Evolutionary conservation across 495 filamentous ascomycete species (phyloP), one percentile per base, ranked within the genome.

Genomic region (Parmelia sp.): DNA sequence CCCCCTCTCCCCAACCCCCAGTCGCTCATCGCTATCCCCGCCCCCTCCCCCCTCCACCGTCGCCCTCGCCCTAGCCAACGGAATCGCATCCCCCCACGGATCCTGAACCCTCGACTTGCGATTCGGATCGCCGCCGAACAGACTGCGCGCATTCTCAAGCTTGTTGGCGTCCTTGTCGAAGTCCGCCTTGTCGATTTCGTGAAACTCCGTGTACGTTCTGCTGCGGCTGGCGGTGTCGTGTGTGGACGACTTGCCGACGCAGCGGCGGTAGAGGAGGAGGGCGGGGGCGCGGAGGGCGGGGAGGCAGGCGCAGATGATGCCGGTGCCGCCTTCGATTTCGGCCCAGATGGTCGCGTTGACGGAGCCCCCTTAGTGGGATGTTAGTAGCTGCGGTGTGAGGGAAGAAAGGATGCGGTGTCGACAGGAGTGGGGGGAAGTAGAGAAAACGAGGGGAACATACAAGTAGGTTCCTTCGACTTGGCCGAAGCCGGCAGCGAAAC

Each of bases 271-370:
- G 1, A 40, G 21, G 4, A 9, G 1, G 1, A 58, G 19, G 56
- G 37, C 33, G 1, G 56, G 56, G 37, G 56, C 56, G 3, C 56
- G 56, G 33, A 58, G 56, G 21, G n/a, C n/a, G n/a, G n/a, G n/a
- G n/a, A n/a, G n/a, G n/a, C n/a, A n/a, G n/a, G n/a, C n/a, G n/a
- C n/a, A 58, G 56, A 58, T 58, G 19, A 58, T 58, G 37, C 56
- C 56, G 8, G 37, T 40, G 33, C 56, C 56, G 12, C 56, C 56
- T 58, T 58, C 56, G 33, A 58, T 58, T 58, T 58, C 56, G 33
- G 56, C 56, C 56, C 56, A 58, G 56, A 40, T 58, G 21, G 37
- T 40, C 19, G 56, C 56, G 37, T 58, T 40, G 56, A 58, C 56
- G 19, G 33, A 37, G 3, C 56, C 56, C 56, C 56, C 56, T 58